Base-by-base conservation (phyloP, 1,139 yeast genomes). In the Pichia sp. region DNA sequence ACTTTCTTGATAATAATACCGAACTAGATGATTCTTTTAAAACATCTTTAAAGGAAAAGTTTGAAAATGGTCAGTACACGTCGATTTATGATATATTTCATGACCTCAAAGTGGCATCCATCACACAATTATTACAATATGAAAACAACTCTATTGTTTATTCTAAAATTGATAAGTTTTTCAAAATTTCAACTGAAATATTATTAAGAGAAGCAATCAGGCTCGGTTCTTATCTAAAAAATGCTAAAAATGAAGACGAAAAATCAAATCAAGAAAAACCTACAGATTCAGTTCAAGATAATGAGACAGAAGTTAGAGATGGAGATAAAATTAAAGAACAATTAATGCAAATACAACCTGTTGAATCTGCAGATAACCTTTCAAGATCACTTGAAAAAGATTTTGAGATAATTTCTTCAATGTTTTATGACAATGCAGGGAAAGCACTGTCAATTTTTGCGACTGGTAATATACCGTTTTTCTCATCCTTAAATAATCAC, bases 161-260 rank as follows among this genome's bases (percentile, higher is more conserved):
- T 61, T 68, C 67, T 22, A 71, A 74, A 55, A 69, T 84, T 39
- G 92, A 86, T 63, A 75, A 74, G 49, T 83, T 85, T 58, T 88
- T 80, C 68, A 82, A 79, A 60, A 80, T 82, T 57, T 67, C 86
- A 3, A 74, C 82, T 1, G 95, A 87, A 57, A 65, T 87, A 46
- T 65, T 89, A 36, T 65, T 88, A 46, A 77, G 95, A 59, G 97
- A 89, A 63, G 73, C 82, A 23, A 72, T 75, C 30, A 74, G 83
- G 53, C 59, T 78, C 23, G 73, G 73, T 16, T 54, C 74, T 20
- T 16, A 16, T 18, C 22, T 32, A 3, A 32, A 16, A 32, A 32
- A 12, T 37, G 3, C 25, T 54, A 12, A 53, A 49, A 25, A 43
- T 44, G 15, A 46, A 44, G 13, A 30, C 35, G 20, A 43, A 29